These are phyloP conservation scores for Telopea speciosissima DNA, from an alignment of 177 flowering plant genomes.

Conservation along the genomic window DNA sequence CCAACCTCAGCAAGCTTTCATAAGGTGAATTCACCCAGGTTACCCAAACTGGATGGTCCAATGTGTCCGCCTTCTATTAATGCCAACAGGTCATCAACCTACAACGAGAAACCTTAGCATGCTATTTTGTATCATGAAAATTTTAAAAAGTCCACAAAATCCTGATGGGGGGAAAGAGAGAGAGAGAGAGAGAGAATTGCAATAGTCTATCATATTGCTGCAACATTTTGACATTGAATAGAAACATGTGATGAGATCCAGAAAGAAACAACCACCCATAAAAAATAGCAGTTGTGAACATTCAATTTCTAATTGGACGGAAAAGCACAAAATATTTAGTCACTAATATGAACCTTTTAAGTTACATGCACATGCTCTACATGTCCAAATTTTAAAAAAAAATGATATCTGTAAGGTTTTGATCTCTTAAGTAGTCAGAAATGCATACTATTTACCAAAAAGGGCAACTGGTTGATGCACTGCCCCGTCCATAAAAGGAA, in stretches of 20 bases:
- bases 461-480: too few relatives aligned
- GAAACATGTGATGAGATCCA: background rate
- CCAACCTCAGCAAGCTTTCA: constrained; percentile 92
- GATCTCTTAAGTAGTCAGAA: too few relatives aligned
- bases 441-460: too few relatives aligned
- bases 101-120: background rate
- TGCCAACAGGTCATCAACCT: constrained; percentile 83
- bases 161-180: too few relatives aligned
- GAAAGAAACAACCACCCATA: background rate
- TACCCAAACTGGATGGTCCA: constrained; percentile 91
- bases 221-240: background rate
- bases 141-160: background rate
- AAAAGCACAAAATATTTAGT: background rate
- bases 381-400: too few relatives aligned
- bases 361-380: background rate
- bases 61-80: constrained; percentile 89
- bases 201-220: background rate
- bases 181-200: too few relatives aligned
- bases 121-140: background rate
- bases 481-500: too few relatives aligned
- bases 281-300: background rate
- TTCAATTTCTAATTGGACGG: background rate
- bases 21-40: constrained; percentile 97
- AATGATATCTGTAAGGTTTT: too few relatives aligned
- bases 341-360: too few relatives aligned